Base-by-base conservation (phyloP, 805 yeast genomes). In the Candida orba region DNA sequence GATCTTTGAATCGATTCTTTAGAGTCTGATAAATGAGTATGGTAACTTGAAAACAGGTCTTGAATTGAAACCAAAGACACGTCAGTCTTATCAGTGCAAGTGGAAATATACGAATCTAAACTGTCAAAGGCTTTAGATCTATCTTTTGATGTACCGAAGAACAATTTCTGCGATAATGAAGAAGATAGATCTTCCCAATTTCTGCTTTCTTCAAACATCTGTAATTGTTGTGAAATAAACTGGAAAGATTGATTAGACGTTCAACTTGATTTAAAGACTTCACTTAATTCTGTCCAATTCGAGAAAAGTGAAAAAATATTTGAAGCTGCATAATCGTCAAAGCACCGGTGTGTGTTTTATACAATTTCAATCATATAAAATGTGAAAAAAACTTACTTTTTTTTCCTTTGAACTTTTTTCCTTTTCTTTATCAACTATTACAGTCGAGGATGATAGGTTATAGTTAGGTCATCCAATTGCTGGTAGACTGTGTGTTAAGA, bases 361-460 rank as follows among this genome's bases (percentile, higher is more conserved):
- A 6, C 27, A 6, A 8, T 1, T 25, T 9, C 12, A 9, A 4
- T 9, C 4, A 10, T 27, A 27, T 10, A 27, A 27, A 27, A 27
- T 9, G 2, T 27, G 29, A 13, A 27, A 32, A 34, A 38, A 25
- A 25, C 6, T 34, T 34, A 34, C 31, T 40, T 41, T 14, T 36
- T 25, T 20, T 25, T 20, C 34, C 34, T 23, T 36, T 44, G 8
- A 10, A 20, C 29, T 9, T n/a, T 27, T 43, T 44, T 40, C 39
- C 46, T 42, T 39, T 34, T 66, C 70, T 47, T 56, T 54, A 71
- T 71, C 79, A 74, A 73, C 79, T 74, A 73, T 70, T 64, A 69
- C 78, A 73, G 78, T 71, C 78, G 65, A 70, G 71, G 78, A 75
- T 62, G 78, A 71, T 53, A 64, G 72, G 65, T 50, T 50, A 42